Conservation (phyloP, 805 yeast species). For the Hyphopichia homilentoma region DNA sequence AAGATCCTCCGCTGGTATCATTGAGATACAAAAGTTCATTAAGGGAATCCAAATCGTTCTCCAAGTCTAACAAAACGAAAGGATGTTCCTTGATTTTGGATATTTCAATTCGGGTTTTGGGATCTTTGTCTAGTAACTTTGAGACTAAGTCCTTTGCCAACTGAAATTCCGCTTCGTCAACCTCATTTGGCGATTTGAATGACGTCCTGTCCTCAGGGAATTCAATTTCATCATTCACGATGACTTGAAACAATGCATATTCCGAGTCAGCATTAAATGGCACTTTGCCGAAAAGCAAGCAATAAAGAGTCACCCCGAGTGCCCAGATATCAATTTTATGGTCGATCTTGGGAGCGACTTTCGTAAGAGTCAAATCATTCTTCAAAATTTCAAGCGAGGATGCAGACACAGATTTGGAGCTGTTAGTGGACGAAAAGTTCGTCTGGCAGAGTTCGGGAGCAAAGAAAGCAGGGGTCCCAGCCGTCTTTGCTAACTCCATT, state of each 20-base stretch:
- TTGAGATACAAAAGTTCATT: constrained; percentile 36
- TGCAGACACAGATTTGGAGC: constrained; percentile 12
- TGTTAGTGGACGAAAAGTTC: constrained; percentile 26
- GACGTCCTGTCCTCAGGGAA: constrained; percentile 46
- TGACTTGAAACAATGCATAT: constrained; percentile 79
- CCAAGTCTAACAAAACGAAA: constrained; percentile 47
- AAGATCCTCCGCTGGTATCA: constrained; percentile 2
- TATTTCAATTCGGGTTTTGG: constrained; percentile 63
- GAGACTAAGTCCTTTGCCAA: constrained; percentile 56
- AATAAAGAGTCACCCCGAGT: constrained; percentile 84
- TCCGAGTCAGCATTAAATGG: constrained; percentile 90
- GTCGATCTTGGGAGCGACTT: constrained; percentile 51
- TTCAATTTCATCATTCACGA: constrained; percentile 55
- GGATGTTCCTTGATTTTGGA: constrained; percentile 73
- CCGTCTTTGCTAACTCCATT: constrained; percentile 87
- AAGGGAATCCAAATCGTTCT: constrained; percentile 29
- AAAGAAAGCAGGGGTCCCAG: constrained; percentile 94
- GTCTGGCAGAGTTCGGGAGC: constrained; percentile 79
- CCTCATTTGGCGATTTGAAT: constrained; percentile 37
- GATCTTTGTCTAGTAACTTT: constrained; percentile 66
- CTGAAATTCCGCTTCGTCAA: constrained; percentile 40
- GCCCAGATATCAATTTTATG: constrained; percentile 97
- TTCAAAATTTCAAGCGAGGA: constrained; percentile 19
- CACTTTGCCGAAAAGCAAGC: constrained; percentile 79
- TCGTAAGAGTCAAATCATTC: constrained; percentile 16